Base-by-base conservation (phyloP, 2,329 filamentous ascomycete species). In the Penicillium sp. region DNA sequence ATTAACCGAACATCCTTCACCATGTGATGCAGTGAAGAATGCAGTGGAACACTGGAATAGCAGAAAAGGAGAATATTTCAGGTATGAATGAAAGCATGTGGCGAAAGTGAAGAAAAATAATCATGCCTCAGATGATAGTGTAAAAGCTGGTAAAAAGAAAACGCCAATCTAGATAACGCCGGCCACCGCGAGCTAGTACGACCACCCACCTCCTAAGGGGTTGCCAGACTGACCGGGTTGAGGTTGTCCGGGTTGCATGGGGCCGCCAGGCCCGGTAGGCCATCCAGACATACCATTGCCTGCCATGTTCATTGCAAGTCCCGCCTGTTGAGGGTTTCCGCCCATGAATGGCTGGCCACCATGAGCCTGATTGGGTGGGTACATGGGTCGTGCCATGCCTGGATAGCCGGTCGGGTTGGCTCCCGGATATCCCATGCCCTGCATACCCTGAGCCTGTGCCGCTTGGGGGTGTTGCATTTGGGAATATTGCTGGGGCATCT, bases 201-300 rank as follows among this genome's bases (percentile, higher is more conserved):
- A 68, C 44, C 73, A 74, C 70, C 73, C 75, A 56, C 70, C 69
- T 48, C 73, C 72, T 16, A 75, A 61, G 49, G 72, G 70, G 60
- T 68, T 72, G 40, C 72, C 72, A 36, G 72, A 72, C 59, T 74
- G 70, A 43, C 73, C 74, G 29, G 68, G 69, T 50, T 75, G 74
- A 15, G 72, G 69, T 48, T 75, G 73, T 48, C 71, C 71, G 6
- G 73, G 70, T 54, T 72, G 74, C 65, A 76, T 71, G 27, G 67
- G 68, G 16, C 66, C 69, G 46, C 69, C 69, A n/a, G 72, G 68
- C 2, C 66, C 66, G 31, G 67, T 57, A 25, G 74, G 67, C 75
- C 75, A 77, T 19, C 71, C 71, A 5, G 72, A 68, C 60, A 76
- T 72, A 34, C 67, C 69, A 29, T 67, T 70, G 40, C 68, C 67